Evolutionary conservation across 2,329 filamentous ascomycete genomes (phyloP).

Genomic region (Penicillium sumatraense): DNA sequence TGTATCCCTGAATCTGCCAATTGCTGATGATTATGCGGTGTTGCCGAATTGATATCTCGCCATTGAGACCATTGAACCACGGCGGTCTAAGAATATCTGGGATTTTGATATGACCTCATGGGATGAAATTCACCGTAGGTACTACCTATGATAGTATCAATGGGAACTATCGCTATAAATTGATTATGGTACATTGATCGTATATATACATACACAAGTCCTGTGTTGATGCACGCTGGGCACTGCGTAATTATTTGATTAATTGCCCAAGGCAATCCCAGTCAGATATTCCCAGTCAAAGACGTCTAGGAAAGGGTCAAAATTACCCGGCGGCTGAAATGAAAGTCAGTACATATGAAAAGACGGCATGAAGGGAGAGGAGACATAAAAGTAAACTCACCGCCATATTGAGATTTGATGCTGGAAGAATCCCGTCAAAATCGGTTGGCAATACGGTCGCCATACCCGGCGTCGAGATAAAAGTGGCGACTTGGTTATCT

Average conservation of each 20-base stretch:
- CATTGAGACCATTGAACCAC: too few relatives aligned
- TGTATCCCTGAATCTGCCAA: neutral
- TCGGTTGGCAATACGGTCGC: slow-evolving; percentile 27
- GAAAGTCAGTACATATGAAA: slow-evolving; percentile 8
- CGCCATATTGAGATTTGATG: slow-evolving; percentile 26
- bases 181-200: neutral
- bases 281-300: slow-evolving; percentile 42
- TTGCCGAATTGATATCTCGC: too few relatives aligned
- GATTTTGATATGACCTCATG: too few relatives aligned
- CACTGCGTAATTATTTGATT: neutral
- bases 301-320: slow-evolving; percentile 40
- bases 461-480: slow-evolving; percentile 27
- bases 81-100: neutral
- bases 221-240: too few relatives aligned
- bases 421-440: slow-evolving; percentile 28
- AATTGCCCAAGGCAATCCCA: slow-evolving; percentile 31
- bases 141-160: too few relatives aligned
- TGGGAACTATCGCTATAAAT: neutral
- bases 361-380: neutral
- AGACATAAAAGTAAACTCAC: slow-evolving; percentile 21
- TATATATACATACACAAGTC: neutral
- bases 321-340: slow-evolving; percentile 30
- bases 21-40: too few relatives aligned
- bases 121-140: neutral
- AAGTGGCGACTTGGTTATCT: slow-evolving; percentile 34